phyloP scores from a whole-genome alignment of 2,329 filamentous ascomycete species.

The Trichoderma lentiforme region DNA sequence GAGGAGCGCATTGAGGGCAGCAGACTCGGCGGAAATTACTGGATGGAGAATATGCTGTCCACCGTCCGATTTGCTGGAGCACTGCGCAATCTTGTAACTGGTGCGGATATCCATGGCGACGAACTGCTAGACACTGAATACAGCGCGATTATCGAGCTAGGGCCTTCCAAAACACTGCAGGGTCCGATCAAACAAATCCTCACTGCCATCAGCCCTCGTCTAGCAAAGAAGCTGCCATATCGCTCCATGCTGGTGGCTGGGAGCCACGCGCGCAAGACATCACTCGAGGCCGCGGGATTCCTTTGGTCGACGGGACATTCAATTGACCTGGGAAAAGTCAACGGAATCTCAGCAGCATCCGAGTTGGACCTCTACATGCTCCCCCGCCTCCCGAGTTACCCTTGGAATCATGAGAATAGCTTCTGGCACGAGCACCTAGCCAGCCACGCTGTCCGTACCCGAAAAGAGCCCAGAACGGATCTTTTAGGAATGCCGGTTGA shows the following conservation, averaged over 20 bases:
- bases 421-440: neutral
- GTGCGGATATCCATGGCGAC: neutral
- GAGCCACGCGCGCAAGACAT: neutral
- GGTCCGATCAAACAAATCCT: neutral
- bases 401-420: neutral
- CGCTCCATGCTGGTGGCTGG: neutral
- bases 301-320: neutral
- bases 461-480: neutral
- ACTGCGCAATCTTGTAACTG: neutral
- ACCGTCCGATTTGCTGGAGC: neutral
- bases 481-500: neutral
- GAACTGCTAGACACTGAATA: neutral
- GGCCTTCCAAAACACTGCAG: neutral
- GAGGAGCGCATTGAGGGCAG: neutral
- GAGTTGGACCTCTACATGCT: neutral
- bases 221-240: neutral
- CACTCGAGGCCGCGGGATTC: neutral
- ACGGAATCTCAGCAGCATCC: neutral
- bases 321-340: neutral
- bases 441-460: neutral
- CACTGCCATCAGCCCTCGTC: neutral
- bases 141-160: neutral
- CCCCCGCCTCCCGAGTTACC: neutral
- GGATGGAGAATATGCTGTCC: neutral
- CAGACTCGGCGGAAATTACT: neutral